phyloP scores from a whole-genome alignment of 2,329 filamentous ascomycete species.

The Epichloe brachyelytri region DNA sequence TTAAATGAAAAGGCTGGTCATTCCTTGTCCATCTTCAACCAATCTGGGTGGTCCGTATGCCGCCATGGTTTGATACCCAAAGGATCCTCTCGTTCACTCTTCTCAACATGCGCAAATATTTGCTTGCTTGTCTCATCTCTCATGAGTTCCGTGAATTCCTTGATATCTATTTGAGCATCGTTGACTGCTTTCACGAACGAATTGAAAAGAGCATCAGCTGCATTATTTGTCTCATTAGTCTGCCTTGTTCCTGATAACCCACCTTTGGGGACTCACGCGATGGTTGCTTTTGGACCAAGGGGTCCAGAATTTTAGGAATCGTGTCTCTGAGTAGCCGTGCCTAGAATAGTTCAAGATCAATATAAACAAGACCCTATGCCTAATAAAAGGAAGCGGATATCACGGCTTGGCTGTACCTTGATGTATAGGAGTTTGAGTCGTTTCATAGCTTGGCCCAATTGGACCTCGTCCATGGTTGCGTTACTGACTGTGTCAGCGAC shows the following conservation, averaged over 20 bases:
- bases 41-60: conserved; percentile 45
- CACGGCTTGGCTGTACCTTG: conserved; percentile 25
- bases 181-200: conserved; percentile 35
- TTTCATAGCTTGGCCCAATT: conserved; percentile 35
- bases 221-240: conserved; percentile 2
- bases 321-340: conserved; percentile 22
- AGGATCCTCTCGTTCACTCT: conserved; percentile 41
- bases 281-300: conserved; percentile 35
- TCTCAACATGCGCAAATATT: conserved; percentile 37
- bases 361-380: neutral
- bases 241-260: neutral
- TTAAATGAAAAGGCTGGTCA: conserved; percentile 1
- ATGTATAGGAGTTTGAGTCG: conserved; percentile 41
- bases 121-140: conserved; percentile 33
- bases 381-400: neutral
- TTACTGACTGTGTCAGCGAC: neutral
- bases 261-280: conserved; percentile 30
- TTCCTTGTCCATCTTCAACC: conserved; percentile 29
- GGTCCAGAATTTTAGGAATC: conserved; percentile 29
- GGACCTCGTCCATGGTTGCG: conserved; percentile 31
- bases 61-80: conserved; percentile 47
- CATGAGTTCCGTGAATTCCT: conserved; percentile 35
- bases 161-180: conserved; percentile 36
- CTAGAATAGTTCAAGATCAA: conserved; percentile 15
- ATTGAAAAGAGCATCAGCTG: conserved; percentile 38